Percentiles rank a stretch among this genome's conserved stretches.
Conservation (phyloP, 306 rosid species). For the Potentilla sterilis region DNA sequence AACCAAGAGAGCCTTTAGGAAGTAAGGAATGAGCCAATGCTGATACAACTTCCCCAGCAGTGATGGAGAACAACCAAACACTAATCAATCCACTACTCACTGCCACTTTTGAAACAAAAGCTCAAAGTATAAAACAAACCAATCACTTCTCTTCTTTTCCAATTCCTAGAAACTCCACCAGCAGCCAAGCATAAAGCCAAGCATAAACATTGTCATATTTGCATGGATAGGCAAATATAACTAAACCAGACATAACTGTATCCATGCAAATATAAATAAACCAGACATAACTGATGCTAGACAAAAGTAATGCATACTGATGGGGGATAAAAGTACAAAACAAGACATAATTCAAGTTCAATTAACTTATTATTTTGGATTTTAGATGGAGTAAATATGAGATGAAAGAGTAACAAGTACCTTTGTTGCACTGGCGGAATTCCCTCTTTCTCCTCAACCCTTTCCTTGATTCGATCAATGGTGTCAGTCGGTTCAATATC, state of each 20-base stretch:
- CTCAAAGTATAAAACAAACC: background rate
- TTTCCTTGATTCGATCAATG: slow-evolving; percentile 85
- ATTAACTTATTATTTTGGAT: background rate
- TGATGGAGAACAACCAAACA: background rate
- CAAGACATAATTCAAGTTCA: background rate
- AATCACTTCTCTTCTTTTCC: background rate
- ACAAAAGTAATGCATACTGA: background rate
- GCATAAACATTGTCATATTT: background rate
- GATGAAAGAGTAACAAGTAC: slow-evolving; percentile 22
- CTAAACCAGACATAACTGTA: too few relatives aligned
- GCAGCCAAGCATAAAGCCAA: background rate
- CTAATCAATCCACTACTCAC: background rate
- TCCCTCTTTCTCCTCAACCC: slow-evolving; percentile 95
- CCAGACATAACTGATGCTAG: too few relatives aligned
- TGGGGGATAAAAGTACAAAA: background rate
- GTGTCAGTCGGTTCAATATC: slow-evolving; percentile 94
- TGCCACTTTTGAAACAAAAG: background rate
- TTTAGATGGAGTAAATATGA: background rate
- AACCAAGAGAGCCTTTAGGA: background rate
- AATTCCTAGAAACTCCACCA: background rate
- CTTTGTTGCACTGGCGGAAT: slow-evolving; percentile 98
- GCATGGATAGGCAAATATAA: background rate
- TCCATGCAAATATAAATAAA: background rate
- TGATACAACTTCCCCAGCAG: background rate
- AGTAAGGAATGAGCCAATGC: background rate